Evolutionary conservation across 805 yeast genomes (phyloP).

Genomic region (Metschnikowia vanudenii): DNA sequence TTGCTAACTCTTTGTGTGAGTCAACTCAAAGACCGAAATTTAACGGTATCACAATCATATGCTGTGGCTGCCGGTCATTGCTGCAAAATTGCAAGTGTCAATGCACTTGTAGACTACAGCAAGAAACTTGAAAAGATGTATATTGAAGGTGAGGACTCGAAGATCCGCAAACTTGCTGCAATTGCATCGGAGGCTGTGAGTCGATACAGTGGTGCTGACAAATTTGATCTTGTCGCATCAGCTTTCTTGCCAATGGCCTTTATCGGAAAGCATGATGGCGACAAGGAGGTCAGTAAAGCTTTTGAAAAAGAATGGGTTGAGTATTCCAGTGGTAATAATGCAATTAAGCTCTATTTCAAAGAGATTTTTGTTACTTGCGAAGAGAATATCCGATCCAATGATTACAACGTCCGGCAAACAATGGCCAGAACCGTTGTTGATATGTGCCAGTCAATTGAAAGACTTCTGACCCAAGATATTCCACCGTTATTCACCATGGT

Average conservation of each 20-base stretch:
- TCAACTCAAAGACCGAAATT: constrained; percentile 70
- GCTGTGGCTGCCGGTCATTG: constrained; percentile 80
- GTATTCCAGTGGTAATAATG: constrained; percentile 66
- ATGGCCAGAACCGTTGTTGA: constrained; percentile 67
- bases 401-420: constrained; percentile 64
- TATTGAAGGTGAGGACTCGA: constrained; percentile 51
- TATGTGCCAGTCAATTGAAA: constrained; percentile 47
- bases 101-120: constrained; percentile 53
- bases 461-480: constrained; percentile 17
- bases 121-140: constrained; percentile 51
- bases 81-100: constrained; percentile 58
- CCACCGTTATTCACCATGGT: constrained; percentile 49
- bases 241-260: constrained; percentile 76
- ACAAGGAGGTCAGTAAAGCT: constrained; percentile 40
- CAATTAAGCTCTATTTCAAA: constrained; percentile 62
- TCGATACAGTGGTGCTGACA: constrained; percentile 59
- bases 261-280: constrained; percentile 69
- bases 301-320: constrained; percentile 77
- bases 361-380: constrained; percentile 63
- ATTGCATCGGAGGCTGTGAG: constrained; percentile 64
- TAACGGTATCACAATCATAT: constrained; percentile 68
- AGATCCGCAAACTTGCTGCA: constrained; percentile 52
- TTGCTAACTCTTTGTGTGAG: constrained; percentile 55
- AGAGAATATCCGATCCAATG: constrained; percentile 51
- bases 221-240: constrained; percentile 58